Percentiles rank a stretch among this genome's conserved stretches.
These are phyloP conservation scores for Acorus calamus DNA, from an alignment of 106 monocot genomes.

Conservation along the genomic window DNA sequence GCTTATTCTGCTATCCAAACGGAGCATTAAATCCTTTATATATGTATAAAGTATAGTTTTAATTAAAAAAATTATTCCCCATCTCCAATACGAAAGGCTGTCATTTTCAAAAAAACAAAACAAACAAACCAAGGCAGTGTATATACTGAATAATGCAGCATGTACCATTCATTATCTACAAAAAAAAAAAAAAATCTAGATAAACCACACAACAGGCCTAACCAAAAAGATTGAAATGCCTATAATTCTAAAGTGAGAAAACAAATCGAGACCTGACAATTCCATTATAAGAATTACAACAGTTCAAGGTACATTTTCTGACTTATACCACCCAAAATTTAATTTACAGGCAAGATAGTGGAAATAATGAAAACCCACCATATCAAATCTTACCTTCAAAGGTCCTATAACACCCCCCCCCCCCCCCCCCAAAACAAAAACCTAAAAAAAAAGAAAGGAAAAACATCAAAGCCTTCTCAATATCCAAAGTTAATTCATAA, in stretches of 20 bases:
- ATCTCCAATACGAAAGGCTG: too few species aligned
- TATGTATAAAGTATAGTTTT: too few species aligned
- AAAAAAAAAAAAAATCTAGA: too few species aligned
- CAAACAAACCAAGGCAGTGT: too few species aligned
- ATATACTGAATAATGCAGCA: too few species aligned
- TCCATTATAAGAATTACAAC: constrained; percentile 33
- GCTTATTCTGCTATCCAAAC: too few species aligned
- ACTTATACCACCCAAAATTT: constrained; percentile 35
- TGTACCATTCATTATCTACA: too few species aligned
- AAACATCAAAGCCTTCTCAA: constrained; percentile 8
- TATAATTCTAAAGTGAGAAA: neutral
- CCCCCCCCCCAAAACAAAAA: constrained; percentile 3
- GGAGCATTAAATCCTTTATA: too few species aligned
- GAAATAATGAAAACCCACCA: constrained; percentile 31
- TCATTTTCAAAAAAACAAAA: too few species aligned
- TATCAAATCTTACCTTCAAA: constrained; percentile 26
- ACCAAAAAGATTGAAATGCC: too few species aligned
- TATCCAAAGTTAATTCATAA: constrained; percentile 16
- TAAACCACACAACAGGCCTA: too few species aligned
- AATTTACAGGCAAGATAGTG: constrained; percentile 57
- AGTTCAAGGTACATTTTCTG: constrained; percentile 17
- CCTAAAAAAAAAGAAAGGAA: constrained; percentile 3
- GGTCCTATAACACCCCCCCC: constrained; percentile 8
- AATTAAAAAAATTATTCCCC: too few species aligned
- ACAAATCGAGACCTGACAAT: constrained; percentile 17